Evolutionary conservation across 306 rosid species (phyloP).

Genomic region (Adenanthera pavonina): DNA sequence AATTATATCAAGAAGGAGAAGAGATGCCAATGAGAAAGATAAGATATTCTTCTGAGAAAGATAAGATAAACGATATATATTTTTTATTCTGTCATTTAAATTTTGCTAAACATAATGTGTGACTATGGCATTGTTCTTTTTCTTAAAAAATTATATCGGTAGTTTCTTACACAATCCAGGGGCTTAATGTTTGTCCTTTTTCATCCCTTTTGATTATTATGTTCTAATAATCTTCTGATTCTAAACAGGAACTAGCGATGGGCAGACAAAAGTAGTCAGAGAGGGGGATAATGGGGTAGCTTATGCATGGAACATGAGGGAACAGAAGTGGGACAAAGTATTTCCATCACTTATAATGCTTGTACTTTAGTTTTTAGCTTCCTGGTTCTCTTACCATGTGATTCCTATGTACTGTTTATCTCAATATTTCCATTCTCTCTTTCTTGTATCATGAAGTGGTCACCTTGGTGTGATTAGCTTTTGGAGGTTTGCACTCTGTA

Average conservation of each 20-base stretch:
- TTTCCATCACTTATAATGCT: slow-evolving; percentile 36
- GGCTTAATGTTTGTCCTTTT: background rate
- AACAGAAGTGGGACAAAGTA: slow-evolving; percentile 95
- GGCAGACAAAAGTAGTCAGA: slow-evolving; percentile 92
- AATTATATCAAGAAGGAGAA: background rate
- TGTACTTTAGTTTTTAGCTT: slow-evolving; percentile 29
- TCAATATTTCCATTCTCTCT: background rate
- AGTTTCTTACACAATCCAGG: slow-evolving; percentile 14
- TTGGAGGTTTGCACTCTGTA: background rate
- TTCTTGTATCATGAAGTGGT: background rate
- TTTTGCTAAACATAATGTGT: background rate
- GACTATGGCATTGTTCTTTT: background rate
- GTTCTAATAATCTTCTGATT: slow-evolving; percentile 37
- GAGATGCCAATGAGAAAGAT: background rate
- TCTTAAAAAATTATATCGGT: background rate
- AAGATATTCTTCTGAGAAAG: background rate
- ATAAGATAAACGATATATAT: background rate
- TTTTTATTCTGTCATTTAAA: slow-evolving; percentile 1
- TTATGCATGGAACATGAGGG: slow-evolving; percentile 84
- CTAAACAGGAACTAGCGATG: slow-evolving; percentile 85
- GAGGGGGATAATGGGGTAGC: slow-evolving; percentile 99
- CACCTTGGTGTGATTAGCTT: background rate
- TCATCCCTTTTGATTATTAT: background rate
- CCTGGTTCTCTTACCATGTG: background rate
- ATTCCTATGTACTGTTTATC: slow-evolving; percentile 2